These are phyloP conservation scores for Mrakia hoshinonis DNA, from an alignment of 768 basidiomycete genomes.

Conservation along the genomic window DNA sequence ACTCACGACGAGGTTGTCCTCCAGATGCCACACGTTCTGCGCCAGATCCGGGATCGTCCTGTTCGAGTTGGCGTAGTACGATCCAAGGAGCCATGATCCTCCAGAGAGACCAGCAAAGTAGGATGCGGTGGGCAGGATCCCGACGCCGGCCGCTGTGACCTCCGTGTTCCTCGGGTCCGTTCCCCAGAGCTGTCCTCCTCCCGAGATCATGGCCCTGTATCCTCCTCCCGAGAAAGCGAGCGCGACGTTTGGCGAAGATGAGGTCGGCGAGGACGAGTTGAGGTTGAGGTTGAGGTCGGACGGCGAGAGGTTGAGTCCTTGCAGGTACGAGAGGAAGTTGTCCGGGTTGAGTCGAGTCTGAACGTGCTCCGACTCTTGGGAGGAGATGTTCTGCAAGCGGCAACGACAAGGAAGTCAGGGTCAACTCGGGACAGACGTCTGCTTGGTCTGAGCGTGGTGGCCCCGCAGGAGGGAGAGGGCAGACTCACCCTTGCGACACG, in stretches of 20 bases:
- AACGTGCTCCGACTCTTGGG: constrained; percentile 18
- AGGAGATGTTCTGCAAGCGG: neutral
- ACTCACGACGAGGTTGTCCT: too few species aligned
- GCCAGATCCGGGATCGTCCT: constrained; percentile 35
- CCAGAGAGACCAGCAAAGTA: constrained; percentile 28
- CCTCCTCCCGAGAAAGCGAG: constrained; percentile 27
- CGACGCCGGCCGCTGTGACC: constrained; percentile 10
- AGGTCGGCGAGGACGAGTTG: constrained; percentile 17
- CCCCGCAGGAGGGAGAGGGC: neutral
- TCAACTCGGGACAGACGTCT: neutral
- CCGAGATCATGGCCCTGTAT: constrained; percentile 24
- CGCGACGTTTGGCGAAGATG: constrained; percentile 14
- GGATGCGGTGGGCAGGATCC: constrained; percentile 7
- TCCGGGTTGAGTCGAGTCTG: constrained; percentile 22
- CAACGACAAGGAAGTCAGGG: neutral
- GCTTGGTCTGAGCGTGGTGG: neutral
- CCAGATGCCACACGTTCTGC: constrained; percentile 33
- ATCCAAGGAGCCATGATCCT: constrained; percentile 23
- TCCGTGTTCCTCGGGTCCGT: constrained; percentile 20
- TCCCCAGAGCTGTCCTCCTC: constrained; percentile 18
- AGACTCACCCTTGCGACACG: neutral
- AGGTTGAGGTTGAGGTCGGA: constrained; percentile 28
- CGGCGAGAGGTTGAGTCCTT: constrained; percentile 17
- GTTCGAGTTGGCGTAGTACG: constrained; percentile 40
- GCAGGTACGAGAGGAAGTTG: constrained; percentile 25